Evolutionary conservation across 1,284 basidiomycete species (phyloP), one percentile per base, ranked within the genome.

Genomic region (Malassezia obtusa): DNA sequence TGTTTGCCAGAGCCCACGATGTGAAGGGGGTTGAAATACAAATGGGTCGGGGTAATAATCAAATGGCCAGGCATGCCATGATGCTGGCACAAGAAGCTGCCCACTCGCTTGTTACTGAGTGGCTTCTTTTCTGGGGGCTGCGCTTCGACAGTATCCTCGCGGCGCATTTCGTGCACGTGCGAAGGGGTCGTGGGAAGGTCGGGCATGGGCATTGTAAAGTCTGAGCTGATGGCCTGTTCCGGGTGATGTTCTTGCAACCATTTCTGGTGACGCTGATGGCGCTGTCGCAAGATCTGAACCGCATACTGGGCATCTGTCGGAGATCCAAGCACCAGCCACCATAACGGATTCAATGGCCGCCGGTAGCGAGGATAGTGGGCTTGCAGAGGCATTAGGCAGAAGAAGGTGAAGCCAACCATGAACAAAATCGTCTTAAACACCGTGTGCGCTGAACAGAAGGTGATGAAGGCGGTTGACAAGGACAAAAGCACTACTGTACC

Each of bases 291-390:
- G n/a, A 73, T 49, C 50, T 70, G 63, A 10, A 70, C 57, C 0
- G 70, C 70, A 26, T 68, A 73, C 44, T 72, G 67, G 3, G 65
- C 70, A 52, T 73, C 71, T 12, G 71, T 73, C 0, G 71, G 71
- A 7, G 65, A 57, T 14, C 71, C 71, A 41, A 69, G 68, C 9
- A 71, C 63, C 5, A 61, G 60, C 71, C 71, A 73, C 71, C 71
- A 73, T 17, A 72, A 46, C 2, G 71, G 71, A 10, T 59, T 65
- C 0, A 73, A 50, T 9, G 71, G 67, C 31, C 70, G 67, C 2
- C 71, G 62, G 50, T 71, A 71, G 17, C 68, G 67, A 2, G 71
- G 71, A 25, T 71, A 73, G 61, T 72, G 63, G 36, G 61, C 63
- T 56, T 72, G 71, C 50, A 73, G 55, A 17, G 71, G 69, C 47